These are phyloP conservation scores for Calonectria pteridis DNA, from an alignment of 2,329 filamentous ascomycete genomes.

Conservation along the genomic window DNA sequence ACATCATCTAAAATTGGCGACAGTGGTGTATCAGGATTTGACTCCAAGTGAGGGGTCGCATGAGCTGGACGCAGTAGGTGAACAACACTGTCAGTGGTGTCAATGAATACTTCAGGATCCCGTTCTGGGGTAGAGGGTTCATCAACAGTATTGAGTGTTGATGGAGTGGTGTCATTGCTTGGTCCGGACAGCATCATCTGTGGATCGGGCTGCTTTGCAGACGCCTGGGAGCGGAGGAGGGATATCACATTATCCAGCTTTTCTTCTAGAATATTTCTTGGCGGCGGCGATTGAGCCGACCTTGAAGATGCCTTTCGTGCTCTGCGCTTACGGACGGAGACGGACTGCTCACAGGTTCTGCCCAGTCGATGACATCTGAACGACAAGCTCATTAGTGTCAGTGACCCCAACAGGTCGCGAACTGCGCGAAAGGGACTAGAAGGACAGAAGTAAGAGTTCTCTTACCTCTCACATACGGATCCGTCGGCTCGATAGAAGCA, in stretches of 20 bases:
- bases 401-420: neutral
- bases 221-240: constrained; percentile 39
- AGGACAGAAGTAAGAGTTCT: no score
- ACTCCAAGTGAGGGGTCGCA: neutral
- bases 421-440: neutral
- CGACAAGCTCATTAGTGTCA: neutral
- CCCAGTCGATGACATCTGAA: constrained; percentile 54
- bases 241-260: constrained; percentile 46
- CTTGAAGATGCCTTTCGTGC: constrained; percentile 18
- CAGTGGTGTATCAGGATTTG: neutral
- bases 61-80: constrained; percentile 21
- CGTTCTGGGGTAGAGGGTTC: neutral
- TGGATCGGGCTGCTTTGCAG: neutral
- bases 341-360: constrained; percentile 54
- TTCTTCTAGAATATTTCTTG: constrained; percentile 26
- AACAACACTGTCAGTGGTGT: constrained; percentile 17
- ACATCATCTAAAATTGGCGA: constrained; percentile 24
- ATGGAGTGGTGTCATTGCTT: neutral
- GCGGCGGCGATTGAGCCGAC: neutral
- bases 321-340: constrained; percentile 47
- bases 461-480: constrained; percentile 50
- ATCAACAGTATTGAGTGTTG: neutral
- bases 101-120: constrained; percentile 26
- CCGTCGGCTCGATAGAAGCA: constrained; percentile 52
- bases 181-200: neutral